Base-by-base conservation (phyloP, 1,139 yeast species). In the Lodderomyces elongisporus region DNA sequence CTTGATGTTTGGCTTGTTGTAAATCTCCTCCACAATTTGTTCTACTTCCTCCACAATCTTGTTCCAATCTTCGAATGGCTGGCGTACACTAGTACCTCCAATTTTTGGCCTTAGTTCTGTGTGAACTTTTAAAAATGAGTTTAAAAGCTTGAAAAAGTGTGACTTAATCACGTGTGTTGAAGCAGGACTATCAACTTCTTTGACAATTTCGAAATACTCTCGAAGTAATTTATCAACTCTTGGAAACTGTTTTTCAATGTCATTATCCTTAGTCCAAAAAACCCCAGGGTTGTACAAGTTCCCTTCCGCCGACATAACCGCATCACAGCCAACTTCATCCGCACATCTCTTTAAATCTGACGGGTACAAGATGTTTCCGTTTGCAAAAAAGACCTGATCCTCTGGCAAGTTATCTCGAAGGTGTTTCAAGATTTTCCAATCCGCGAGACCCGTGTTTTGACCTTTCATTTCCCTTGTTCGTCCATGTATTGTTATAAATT, bases 381-480 rank as follows among this genome's bases (percentile, higher is more conserved):
- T 93, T 24, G 96, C 85, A 52, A 91, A 85, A 49, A 91, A 82
- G 0, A 91, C 96, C 6, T 93, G 87, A 34, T 80, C 93, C 25
- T 62, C 49, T 0, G 96, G 95, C 33, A 91, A 64, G 43, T 85
- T 82, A 25, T 88, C 94, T 33, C 93, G 66, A 27, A 93, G 56
- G 52, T 77, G 85, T 45, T 68, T 74, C 41, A 93, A 72, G 20
- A 81, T 70, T 18, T 77, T 71, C 97, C 98, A 91, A 60, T 91
- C 89, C 1, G 98, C 98, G 33, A 93, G 61, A 0, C 98, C 98
- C 0, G 98, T 89, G 39, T 77, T 73, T 55, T 89, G 97, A 4
- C 98, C 98, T 58, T 91, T 91, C 94, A 89, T 93, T 42, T 89
- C 98, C 44, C 98, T 70, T 1, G 97, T 84, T 48, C 99, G 73